These are phyloP conservation scores for Coniferiporia weirii DNA, from an alignment of 1,284 basidiomycete genomes.

Conservation along the genomic window DNA sequence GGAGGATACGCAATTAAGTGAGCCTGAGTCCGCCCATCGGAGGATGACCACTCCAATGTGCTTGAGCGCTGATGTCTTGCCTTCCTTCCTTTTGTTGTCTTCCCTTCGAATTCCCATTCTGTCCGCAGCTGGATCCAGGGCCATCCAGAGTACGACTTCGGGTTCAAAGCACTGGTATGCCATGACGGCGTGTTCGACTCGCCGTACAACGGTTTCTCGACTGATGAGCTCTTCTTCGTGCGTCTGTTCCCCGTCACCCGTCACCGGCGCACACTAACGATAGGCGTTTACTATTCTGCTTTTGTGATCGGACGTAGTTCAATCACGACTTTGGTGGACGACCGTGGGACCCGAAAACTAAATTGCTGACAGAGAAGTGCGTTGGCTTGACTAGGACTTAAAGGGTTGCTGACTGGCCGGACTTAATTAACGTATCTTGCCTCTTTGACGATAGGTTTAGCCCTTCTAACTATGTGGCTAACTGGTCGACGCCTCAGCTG, in stretches of 20 bases:
- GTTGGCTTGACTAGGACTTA: conserved; percentile 19
- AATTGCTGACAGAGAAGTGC: conserved; percentile 52
- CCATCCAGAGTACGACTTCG: conserved; percentile 78
- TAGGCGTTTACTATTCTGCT: neutral
- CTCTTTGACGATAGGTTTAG: conserved; percentile 41
- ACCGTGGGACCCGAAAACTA: conserved; percentile 65
- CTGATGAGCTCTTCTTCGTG: conserved; percentile 85
- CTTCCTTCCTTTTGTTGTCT: too few relatives aligned
- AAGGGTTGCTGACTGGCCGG: neutral
- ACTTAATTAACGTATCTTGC: neutral
- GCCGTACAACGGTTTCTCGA: conserved; percentile 70
- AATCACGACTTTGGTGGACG: conserved; percentile 81
- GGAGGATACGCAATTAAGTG: conserved; percentile 84
- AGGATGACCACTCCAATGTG: neutral
- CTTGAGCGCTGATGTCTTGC: too few relatives aligned
- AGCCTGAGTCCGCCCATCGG: conserved; percentile 18
- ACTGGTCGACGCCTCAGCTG: conserved; percentile 84
- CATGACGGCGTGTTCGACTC: conserved; percentile 86
- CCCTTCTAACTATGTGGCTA: conserved; percentile 73
- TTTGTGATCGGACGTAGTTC: conserved; percentile 40
- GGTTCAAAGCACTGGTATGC: conserved; percentile 85
- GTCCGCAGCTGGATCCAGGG: conserved; percentile 84
- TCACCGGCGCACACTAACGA: neutral
- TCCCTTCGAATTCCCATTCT: conserved; percentile 8
- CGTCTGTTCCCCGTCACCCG: conserved; percentile 25